Conservation (phyloP, 306 rosid genomes). For the Abrus pulchellus region DNA sequence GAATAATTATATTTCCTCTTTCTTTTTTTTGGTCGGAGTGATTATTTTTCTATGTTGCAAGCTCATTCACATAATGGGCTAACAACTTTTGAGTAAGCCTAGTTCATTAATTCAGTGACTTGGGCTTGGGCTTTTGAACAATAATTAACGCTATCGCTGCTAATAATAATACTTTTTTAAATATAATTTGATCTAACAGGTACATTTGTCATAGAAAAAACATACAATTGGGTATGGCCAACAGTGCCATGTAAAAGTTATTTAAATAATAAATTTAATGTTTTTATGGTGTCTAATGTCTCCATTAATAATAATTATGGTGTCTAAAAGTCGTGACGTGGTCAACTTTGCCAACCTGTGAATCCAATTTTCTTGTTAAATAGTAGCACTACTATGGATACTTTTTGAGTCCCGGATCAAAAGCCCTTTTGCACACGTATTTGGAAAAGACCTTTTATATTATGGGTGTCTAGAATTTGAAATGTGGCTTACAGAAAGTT, state of each 20-base stretch:
- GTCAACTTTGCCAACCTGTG: constrained; percentile 4
- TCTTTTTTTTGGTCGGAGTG: too few species aligned
- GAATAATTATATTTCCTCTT: background rate
- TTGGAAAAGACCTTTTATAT: background rate
- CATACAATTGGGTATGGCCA: background rate
- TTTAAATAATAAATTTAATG: background rate
- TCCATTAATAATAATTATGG: background rate
- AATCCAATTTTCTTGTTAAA: background rate
- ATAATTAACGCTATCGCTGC: background rate
- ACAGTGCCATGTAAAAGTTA: background rate
- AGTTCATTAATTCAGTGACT: background rate
- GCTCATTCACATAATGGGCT: constrained; percentile 12
- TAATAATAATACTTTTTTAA: background rate
- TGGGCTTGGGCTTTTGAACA: background rate
- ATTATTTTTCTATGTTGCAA: background rate
- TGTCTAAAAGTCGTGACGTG: background rate
- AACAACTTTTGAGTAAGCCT: background rate
- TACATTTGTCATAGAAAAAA: background rate
- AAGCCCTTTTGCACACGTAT: constrained; percentile 3
- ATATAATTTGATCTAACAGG: background rate
- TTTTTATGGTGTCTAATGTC: background rate
- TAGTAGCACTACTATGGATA: background rate
- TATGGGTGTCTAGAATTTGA: background rate
- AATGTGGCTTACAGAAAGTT: constrained; percentile 24
- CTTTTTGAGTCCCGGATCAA: constrained; percentile 33